phyloP scores from a whole-genome alignment of 2,329 filamentous ascomycete species.

The Ophiostoma himal-ulmi region DNA sequence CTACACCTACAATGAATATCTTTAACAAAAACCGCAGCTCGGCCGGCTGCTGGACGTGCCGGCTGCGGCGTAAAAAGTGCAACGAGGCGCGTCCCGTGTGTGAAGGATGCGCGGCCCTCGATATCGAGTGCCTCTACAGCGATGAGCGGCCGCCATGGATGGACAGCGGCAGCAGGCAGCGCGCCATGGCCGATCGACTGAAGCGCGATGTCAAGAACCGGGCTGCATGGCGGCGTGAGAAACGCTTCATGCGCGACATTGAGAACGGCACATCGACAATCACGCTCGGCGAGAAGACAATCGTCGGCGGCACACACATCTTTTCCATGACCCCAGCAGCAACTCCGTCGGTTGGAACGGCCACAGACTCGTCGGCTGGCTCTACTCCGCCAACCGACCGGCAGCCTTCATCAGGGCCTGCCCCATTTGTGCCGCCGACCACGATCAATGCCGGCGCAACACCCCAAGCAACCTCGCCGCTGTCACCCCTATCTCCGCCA shows the following conservation, averaged over 20 bases:
- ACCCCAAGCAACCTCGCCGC: neutral
- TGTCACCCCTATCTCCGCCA: neutral
- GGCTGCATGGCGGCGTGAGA: conserved; percentile 45
- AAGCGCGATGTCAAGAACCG: conserved; percentile 54
- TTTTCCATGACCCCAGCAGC: neutral
- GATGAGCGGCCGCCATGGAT: conserved; percentile 53
- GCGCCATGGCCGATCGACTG: conserved; percentile 46
- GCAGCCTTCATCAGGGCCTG: neutral
- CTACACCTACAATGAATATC: neutral
- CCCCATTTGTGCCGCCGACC: neutral
- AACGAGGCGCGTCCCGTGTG: conserved; percentile 50
- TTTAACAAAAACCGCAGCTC: conserved; percentile 32
- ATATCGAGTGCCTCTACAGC: conserved; percentile 51
- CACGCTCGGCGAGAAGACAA: neutral
- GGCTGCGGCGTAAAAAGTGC: conserved; percentile 57
- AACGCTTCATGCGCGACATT: conserved; percentile 43
- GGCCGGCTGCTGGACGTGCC: conserved; percentile 56
- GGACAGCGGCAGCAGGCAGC: conserved; percentile 47
- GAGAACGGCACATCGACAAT: conserved; percentile 29
- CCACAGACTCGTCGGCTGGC: neutral
- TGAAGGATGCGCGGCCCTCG: conserved; percentile 45
- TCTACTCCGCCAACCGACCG: neutral
- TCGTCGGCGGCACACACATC: neutral
- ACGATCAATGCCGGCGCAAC: neutral
- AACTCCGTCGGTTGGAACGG: neutral